A percentile compares a stretch with the other conserved stretches of the same genome.
Evolutionary conservation across 2,329 filamentous ascomycete genomes (phyloP).

Genomic region (Apiospora sp.): DNA sequence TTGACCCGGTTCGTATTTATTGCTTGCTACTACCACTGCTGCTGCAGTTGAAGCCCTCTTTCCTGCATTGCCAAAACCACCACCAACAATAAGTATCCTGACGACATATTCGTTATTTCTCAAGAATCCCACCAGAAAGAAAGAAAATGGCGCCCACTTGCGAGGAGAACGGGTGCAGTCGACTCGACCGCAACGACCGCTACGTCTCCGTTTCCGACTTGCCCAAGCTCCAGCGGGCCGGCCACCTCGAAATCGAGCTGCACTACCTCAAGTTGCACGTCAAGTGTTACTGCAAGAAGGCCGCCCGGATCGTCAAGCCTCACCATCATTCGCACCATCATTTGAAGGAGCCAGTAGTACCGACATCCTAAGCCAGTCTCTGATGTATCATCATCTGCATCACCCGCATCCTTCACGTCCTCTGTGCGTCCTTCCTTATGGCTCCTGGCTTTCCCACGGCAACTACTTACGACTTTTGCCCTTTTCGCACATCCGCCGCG

Average conservation of each 20-base stretch:
- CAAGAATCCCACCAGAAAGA: neutral
- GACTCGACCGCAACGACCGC: neutral
- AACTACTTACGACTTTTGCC: too few relatives aligned
- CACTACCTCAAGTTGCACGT: slow-evolving; percentile 21
- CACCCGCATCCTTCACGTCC: neutral
- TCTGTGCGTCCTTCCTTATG: neutral
- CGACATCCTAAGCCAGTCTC: too few relatives aligned
- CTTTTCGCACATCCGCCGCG: too few relatives aligned
- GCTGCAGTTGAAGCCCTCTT: neutral
- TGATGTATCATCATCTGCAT: neutral
- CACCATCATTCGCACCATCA: neutral
- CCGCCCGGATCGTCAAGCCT: neutral
- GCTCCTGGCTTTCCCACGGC: too few relatives aligned
- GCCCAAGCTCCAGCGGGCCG: slow-evolving; percentile 14
- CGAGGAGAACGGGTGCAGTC: neutral
- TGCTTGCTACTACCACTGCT: neutral
- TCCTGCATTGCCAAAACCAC: neutral
- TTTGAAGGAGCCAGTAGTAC: neutral
- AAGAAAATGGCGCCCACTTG: neutral
- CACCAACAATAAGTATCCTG: neutral
- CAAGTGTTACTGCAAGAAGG: slow-evolving; percentile 13
- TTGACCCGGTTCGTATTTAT: too few relatives aligned
- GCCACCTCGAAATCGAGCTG: slow-evolving; percentile 15
- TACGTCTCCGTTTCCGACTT: slow-evolving; percentile 16
- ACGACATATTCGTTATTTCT: neutral